These are phyloP conservation scores for Holtermanniella nyarrowii DNA, from an alignment of 768 basidiomycete species.

Conservation along the genomic window DNA sequence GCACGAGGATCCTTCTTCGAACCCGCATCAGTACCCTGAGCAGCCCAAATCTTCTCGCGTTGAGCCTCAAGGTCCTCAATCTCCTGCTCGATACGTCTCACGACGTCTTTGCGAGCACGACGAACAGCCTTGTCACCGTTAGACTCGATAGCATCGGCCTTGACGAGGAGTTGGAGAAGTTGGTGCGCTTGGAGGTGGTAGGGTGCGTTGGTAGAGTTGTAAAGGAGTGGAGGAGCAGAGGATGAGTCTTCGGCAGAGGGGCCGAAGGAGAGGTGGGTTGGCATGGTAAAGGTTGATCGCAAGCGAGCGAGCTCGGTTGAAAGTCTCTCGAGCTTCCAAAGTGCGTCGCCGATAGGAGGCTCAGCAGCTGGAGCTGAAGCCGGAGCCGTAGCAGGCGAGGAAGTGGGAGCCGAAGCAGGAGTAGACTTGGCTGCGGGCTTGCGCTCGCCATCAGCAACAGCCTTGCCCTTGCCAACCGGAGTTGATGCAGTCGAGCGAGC, in stretches of 20 bases:
- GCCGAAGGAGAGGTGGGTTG: slow-evolving; percentile 20
- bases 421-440: slow-evolving; percentile 3
- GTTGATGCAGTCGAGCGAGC: slow-evolving; percentile 6
- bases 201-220: slow-evolving; percentile 52
- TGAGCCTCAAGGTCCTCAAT: slow-evolving; percentile 42
- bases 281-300: slow-evolving; percentile 23
- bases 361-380: not conserved
- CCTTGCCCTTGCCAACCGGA: not conserved
- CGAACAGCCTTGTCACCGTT: slow-evolving; percentile 52
- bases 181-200: slow-evolving; percentile 56
- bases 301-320: slow-evolving; percentile 14
- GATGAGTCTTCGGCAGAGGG: slow-evolving; percentile 1
- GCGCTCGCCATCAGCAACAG: not conserved
- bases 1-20: not conserved
- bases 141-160: slow-evolving; percentile 60
- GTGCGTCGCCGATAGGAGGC: not conserved
- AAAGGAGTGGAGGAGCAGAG: slow-evolving; percentile 46
- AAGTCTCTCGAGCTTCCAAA: slow-evolving; percentile 1
- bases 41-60: slow-evolving; percentile 26
- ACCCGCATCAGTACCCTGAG: too few species aligned
- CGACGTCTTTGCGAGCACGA: slow-evolving; percentile 48
- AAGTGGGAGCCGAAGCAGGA: slow-evolving; percentile 3
- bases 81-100: slow-evolving; percentile 54
- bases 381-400: not conserved
- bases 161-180: slow-evolving; percentile 54